Base-by-base conservation (phyloP, 208 protist species). In the Entamoeba nuttalli region DNA sequence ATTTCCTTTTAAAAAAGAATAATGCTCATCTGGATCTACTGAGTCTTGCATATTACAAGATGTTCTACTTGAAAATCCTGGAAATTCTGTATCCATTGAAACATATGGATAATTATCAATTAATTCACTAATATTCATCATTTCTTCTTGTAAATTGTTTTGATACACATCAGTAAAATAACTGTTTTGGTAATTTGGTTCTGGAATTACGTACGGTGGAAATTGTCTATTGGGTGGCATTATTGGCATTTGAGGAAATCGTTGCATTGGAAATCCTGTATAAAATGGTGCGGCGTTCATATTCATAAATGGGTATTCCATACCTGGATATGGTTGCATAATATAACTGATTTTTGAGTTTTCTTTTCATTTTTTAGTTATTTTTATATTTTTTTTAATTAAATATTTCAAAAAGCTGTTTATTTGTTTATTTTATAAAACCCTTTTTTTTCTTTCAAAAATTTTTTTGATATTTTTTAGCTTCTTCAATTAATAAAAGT, bases 71-170 rank as follows among this genome's bases (percentile, higher is more conserved):
- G 53, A 41, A 9, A 95, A 53, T 4, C 94, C 94, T 14, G 94
- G 94, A 44, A 95, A 95, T 73, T 95, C 94, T 51, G 94, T 95
- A 84, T 95, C 94, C 25, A 95, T 73, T 4, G 52, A 25, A 51
- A 95, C 35, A 51, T 73, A 95, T 30, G 52, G 52, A 14, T 84
- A 95, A 25, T 57, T 15, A 11, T 69, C 7, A 35, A 95, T 44
- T 14, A 69, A 50, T 5, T 51, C 2, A 30, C 94, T 69, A 25
- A 95, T 95, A 51, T 95, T 30, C 14, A 48, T 52, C 52, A 95
- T 95, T 71, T 57, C 94, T 25, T 41, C 19, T 48, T 95, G 51
- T 71, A 95, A 41, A 35, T 95, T 95, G 17, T 55, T 15, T n/a
- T 35, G 21, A n/a, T 55, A 71, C 0, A 95, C 52, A 19, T 95